Evolutionary conservation across 2,329 filamentous ascomycete species (phyloP).

Genomic region (Hypomyces perniciosus): DNA sequence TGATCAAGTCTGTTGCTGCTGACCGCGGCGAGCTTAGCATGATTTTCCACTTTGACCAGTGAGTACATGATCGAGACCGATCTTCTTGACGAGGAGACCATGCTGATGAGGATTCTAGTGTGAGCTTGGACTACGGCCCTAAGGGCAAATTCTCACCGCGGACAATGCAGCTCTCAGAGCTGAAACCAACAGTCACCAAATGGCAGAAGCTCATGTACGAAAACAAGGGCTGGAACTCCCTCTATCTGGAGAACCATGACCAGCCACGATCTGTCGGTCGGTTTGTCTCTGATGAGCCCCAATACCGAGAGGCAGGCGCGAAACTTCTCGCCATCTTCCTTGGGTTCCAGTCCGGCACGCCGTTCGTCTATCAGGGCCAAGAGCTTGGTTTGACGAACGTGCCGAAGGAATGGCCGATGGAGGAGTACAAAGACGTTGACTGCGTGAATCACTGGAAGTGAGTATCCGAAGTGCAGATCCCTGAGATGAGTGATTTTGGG

Average conservation of each 20-base stretch:
- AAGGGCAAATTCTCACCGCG: conserved; percentile 37
- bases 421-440: conserved; percentile 65
- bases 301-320: conserved; percentile 43
- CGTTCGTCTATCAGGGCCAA: conserved; percentile 65
- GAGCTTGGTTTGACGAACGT: conserved; percentile 63
- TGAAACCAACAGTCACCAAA: conserved; percentile 48
- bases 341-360: conserved; percentile 53
- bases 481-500: background rate
- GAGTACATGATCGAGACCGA: conserved; percentile 16
- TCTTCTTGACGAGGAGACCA: background rate
- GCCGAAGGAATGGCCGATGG: conserved; percentile 53
- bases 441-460: conserved; percentile 46
- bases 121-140: conserved; percentile 43
- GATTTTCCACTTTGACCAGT: conserved; percentile 68
- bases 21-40: conserved; percentile 59
- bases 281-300: conserved; percentile 44
- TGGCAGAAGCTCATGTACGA: conserved; percentile 57
- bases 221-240: conserved; percentile 57
- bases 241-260: conserved; percentile 63
- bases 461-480: conserved; percentile 11
- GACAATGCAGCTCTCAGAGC: conserved; percentile 42
- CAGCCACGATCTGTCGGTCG: conserved; percentile 55
- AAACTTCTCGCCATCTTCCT: conserved; percentile 57
- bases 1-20: conserved; percentile 46
- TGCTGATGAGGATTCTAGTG: conserved; percentile 22